These are phyloP conservation scores for Novymonas esmeraldas DNA, from an alignment of 208 protist genomes.

Conservation along the genomic window DNA sequence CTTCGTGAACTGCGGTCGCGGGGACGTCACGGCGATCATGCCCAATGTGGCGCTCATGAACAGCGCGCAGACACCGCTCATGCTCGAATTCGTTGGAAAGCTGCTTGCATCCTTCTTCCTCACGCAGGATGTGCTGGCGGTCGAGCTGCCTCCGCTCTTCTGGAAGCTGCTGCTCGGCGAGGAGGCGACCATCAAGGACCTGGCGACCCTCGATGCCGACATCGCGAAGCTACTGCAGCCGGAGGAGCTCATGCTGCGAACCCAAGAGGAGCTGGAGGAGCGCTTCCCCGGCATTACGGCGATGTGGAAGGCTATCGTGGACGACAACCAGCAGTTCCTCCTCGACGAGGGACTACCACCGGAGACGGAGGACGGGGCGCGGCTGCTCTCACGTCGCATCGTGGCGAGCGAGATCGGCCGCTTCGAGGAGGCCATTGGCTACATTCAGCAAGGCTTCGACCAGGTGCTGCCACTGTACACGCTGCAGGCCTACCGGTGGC, in stretches of 20 bases:
- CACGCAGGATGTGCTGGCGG: conserved; percentile 85
- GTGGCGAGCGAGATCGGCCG: conserved; percentile 61
- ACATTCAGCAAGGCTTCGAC: conserved; percentile 82
- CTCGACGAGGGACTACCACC: conserved; percentile 54
- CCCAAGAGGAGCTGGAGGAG: conserved; percentile 81
- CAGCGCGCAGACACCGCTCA: conserved; percentile 74
- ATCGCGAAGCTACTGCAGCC: conserved; percentile 60
- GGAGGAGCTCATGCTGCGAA: conserved; percentile 64
- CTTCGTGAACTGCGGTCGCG: conserved; percentile 78
- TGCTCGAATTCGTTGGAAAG: conserved; percentile 94
- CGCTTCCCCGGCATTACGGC: conserved; percentile 72
- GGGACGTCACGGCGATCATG: conserved; percentile 68
- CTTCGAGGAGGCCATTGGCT: conserved; percentile 66
- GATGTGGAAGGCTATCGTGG: conserved; percentile 47
- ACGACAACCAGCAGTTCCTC: conserved; percentile 49
- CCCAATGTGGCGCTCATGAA: conserved; percentile 59
- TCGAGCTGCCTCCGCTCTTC: conserved; percentile 93
- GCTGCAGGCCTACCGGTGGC: conserved; percentile 86
- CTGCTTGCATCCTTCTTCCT: conserved; percentile 94
- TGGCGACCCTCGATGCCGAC: conserved; percentile 64
- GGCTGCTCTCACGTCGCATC: conserved; percentile 68
- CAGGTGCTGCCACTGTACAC: conserved; percentile 84
- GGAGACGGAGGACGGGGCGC: conserved; percentile 38
- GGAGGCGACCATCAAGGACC: conserved; percentile 50
- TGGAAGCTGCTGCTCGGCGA: conserved; percentile 93